Evolutionary conservation across 129 eudicot genomes (phyloP).

Genomic region (Artemisia annua): DNA sequence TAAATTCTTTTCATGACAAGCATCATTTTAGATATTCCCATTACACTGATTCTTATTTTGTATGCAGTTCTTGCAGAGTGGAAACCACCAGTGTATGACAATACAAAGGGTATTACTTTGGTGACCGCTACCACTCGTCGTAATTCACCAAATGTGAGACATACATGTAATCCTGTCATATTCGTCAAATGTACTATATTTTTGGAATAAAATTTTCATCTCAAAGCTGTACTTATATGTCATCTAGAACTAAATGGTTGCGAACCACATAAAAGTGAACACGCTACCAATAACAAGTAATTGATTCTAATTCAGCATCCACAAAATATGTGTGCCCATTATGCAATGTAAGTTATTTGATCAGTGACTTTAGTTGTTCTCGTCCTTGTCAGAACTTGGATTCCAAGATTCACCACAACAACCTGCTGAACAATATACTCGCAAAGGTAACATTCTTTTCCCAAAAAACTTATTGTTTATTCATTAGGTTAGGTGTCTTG

Average conservation of each 20-base stretch:
- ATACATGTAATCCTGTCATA: conserved; percentile 8
- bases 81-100: conserved; percentile 99
- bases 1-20: not conserved
- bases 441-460: conserved; percentile 63
- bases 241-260: not conserved
- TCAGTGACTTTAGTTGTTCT: conserved; percentile 10
- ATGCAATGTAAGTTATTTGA: conserved; percentile 4
- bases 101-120: conserved; percentile 77
- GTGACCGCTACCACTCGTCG: conserved; percentile 98
- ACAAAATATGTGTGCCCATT: not conserved
- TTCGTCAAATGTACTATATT: not conserved
- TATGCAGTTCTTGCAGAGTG: conserved; percentile 95
- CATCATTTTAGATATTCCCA: not conserved
- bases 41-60: not conserved
- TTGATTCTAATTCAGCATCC: not conserved
- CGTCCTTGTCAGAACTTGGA: conserved; percentile 71
- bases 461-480: too few relatives aligned
- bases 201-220: conserved; percentile 2
- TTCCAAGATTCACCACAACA: conserved; percentile 99
- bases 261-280: not conserved
- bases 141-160: conserved; percentile 92
- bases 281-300: not conserved
- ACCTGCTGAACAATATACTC: conserved; percentile 83
- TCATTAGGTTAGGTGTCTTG: not conserved
- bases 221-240: conserved; percentile 49